phyloP scores from a whole-genome alignment of 78 protist species.

The Reticulomyxa filosa region DNA sequence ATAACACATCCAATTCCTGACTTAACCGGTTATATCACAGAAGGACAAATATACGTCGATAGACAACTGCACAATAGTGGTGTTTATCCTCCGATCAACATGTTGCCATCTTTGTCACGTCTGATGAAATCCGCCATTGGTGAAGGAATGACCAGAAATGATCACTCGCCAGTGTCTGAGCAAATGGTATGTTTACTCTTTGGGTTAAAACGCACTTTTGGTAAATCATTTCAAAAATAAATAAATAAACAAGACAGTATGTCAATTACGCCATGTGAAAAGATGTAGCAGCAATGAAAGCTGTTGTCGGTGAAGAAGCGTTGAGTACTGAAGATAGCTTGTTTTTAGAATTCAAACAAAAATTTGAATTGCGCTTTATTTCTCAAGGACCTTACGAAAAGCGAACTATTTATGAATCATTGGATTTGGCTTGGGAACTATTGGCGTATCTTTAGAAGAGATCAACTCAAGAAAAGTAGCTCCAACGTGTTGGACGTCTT shows the following conservation, averaged over 20 bases:
- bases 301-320: constrained; percentile 98
- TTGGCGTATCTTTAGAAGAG: no score
- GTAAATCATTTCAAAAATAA: no score
- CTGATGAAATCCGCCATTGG: constrained; percentile 82
- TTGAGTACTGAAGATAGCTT: constrained; percentile 76
- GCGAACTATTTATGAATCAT: constrained; percentile 70
- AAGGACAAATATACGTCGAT: constrained; percentile 98
- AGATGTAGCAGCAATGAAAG: constrained; percentile 53
- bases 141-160: constrained; percentile 85
- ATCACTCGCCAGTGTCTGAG: constrained; percentile 92
- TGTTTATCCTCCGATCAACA: constrained; percentile 95
- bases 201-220: no score
- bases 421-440: constrained; percentile 93
- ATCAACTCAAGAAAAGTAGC: no score
- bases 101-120: constrained; percentile 97
- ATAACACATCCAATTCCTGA: constrained; percentile 99
- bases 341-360: constrained; percentile 83
- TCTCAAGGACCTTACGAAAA: constrained; percentile 68
- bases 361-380: constrained; percentile 85
- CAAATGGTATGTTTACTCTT: no score
- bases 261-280: constrained; percentile 96
- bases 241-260: no score
- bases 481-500: no score
- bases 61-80: constrained; percentile 76
- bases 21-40: constrained; percentile 98